phyloP scores from a whole-genome alignment of 768 basidiomycete species.

The Jaapia argillacea region DNA sequence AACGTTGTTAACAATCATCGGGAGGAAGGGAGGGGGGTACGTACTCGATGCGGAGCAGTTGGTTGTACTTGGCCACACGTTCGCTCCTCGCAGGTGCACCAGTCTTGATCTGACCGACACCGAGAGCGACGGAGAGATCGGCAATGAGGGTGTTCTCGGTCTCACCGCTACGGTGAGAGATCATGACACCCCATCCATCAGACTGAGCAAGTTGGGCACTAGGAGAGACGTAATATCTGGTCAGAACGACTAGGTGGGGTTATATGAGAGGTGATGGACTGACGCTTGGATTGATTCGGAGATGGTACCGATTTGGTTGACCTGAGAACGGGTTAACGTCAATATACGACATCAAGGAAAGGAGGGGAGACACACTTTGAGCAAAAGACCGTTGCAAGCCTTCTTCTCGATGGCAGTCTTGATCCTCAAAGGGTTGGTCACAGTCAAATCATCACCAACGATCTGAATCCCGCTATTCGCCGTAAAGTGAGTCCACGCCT shows the following conservation, averaged over 20 bases:
- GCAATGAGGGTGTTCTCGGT: constrained; percentile 97
- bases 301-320: constrained; percentile 99
- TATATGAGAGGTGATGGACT: constrained; percentile 21
- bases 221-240: constrained; percentile 1
- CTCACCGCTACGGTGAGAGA: constrained; percentile 98
- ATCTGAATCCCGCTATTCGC: constrained; percentile 72
- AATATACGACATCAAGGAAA: neutral
- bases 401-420: constrained; percentile 99
- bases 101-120: constrained; percentile 94
- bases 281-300: constrained; percentile 98
- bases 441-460: constrained; percentile 94
- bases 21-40: constrained; percentile 20
- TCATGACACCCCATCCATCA: constrained; percentile 98
- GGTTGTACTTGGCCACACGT: constrained; percentile 94
- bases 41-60: constrained; percentile 83
- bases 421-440: constrained; percentile 95
- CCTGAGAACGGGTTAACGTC: too few species aligned
- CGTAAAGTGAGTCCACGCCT: constrained; percentile 93
- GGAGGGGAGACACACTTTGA: too few species aligned
- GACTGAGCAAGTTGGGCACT: constrained; percentile 94
- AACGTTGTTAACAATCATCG: constrained; percentile 9
- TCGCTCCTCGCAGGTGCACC: constrained; percentile 94
- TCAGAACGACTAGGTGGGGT: neutral
- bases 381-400: constrained; percentile 95
- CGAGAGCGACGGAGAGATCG: constrained; percentile 89